Base-by-base conservation (phyloP, 2,329 filamentous ascomycete genomes). In the Hysterium pulicare region DNA sequence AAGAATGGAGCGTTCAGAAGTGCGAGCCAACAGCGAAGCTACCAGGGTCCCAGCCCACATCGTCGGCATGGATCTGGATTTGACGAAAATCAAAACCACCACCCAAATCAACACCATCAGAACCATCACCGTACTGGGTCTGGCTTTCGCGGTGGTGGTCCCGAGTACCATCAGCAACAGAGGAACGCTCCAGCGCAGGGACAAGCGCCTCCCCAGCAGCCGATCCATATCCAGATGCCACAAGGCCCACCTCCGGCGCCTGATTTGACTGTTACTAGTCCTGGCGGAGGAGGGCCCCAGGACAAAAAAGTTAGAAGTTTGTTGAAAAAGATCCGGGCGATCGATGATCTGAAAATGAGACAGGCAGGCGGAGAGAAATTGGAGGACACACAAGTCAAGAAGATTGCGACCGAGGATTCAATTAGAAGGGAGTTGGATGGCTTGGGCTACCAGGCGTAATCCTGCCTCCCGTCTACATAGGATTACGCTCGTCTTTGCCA, bases 301-400 rank as follows among this genome's bases (percentile, higher is more conserved):
- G 90, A 94, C 33, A 98, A 97, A 82, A 98, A 97, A 76, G 81
- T 96, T 48, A 79, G 93, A 42, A 88, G 88, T 46, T 77, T 98
- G 49, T 78, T 95, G 66, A 98, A 98, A 81, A 98, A 98, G 79
- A 86, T 98, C 49, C 83, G 93, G 16, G 93, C 93, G 9, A 98
- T 98, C 62, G 93, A 98, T 64, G 93, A 98, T 66, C 74, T 98
- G 48, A 95, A 97, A 76, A 96, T 97, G 90, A 83, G 93, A 43
- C 83, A 90, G 53, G 93, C 91, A 2, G 84, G 86, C 24, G 91
- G 91, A 4, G 93, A 98, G 77, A 97, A 96, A 77, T 74, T 98
- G 47, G 93, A 98, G 72, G 91, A 96, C 62, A 98, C 93, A 23
- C 93, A 98, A 73, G 83, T 98, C 70, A 94, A 95, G 78, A 98